These are phyloP conservation scores for Tolypocladium pustulatum DNA, from an alignment of 2,329 filamentous ascomycete species.

Conservation along the genomic window DNA sequence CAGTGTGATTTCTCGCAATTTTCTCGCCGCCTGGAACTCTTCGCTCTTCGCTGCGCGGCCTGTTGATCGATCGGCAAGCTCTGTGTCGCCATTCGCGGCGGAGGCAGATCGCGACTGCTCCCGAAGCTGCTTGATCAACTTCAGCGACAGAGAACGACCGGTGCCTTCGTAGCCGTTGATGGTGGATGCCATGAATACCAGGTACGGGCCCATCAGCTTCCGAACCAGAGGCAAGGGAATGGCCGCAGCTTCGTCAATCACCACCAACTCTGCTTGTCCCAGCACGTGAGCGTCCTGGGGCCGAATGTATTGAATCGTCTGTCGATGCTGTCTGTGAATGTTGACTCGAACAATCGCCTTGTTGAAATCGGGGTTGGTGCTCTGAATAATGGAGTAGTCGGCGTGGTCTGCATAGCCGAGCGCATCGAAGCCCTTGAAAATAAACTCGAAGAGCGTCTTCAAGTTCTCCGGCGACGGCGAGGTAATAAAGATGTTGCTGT, in stretches of 20 bases:
- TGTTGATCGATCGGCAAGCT: conserved; percentile 69
- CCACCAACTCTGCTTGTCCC: conserved; percentile 86
- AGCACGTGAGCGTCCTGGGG: conserved; percentile 92
- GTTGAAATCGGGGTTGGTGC: conserved; percentile 96
- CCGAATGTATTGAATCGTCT: conserved; percentile 97
- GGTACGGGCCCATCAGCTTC: conserved; percentile 91
- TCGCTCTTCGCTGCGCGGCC: conserved; percentile 58
- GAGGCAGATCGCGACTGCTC: conserved; percentile 71
- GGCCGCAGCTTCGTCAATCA: conserved; percentile 95
- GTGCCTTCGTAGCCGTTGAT: conserved; percentile 99
- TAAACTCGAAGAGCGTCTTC: conserved; percentile 96
- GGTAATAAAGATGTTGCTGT: conserved; percentile 99
- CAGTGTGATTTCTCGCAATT: conserved; percentile 83
- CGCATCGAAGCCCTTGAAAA: conserved; percentile 96
- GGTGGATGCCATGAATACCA: conserved; percentile 98
- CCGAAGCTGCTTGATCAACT: conserved; percentile 91
- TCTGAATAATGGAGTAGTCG: conserved; percentile 97
- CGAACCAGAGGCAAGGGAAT: conserved; percentile 87
- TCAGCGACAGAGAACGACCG: conserved; percentile 85
- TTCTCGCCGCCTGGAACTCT: conserved; percentile 57
- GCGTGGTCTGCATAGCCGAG: conserved; percentile 89
- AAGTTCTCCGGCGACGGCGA: conserved; percentile 96
- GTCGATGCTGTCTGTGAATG: conserved; percentile 84
- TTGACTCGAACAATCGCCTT: conserved; percentile 98
- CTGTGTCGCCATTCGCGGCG: conserved; percentile 45